These are phyloP conservation scores for Penicillium tannophilum DNA, from an alignment of 495 filamentous ascomycete species.

Conservation along the genomic window DNA sequence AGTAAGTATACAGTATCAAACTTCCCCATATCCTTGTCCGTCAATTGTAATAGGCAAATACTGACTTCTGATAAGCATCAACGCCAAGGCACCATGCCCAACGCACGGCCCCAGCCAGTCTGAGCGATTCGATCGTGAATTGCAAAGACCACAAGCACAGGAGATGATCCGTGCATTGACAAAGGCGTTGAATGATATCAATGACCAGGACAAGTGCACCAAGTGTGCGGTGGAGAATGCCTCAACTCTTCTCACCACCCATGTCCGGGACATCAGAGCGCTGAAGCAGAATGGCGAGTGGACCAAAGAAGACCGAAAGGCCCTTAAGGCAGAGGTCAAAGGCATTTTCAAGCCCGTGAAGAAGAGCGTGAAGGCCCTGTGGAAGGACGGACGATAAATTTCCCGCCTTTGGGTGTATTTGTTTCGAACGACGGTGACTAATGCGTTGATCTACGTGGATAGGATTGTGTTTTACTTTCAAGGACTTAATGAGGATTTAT, in stretches of 20 bases:
- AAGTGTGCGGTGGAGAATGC: conserved; percentile 20
- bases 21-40: not conserved
- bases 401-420: not conserved
- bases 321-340: conserved; percentile 23
- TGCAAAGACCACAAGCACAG: conserved; percentile 14
- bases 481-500: too few relatives aligned
- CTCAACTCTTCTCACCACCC: conserved; percentile 14
- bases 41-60: not conserved
- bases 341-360: conserved; percentile 16
- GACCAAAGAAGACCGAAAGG: conserved; percentile 22
- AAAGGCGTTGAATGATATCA: conserved; percentile 16
- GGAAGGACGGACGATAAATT: conserved; percentile 8
- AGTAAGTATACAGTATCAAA: not conserved
- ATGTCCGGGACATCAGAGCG: conserved; percentile 14
- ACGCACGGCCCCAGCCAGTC: conserved; percentile 18
- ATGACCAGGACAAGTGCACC: conserved; percentile 19
- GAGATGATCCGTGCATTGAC: conserved; percentile 9
- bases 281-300: conserved; percentile 22
- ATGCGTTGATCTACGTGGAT: not conserved
- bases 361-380: conserved; percentile 18
- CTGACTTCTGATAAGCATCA: conserved; percentile 1
- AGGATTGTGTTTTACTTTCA: too few relatives aligned
- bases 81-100: conserved; percentile 7
- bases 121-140: conserved; percentile 16
- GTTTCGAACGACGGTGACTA: not conserved